These are phyloP conservation scores for Aspergillus sp. DNA, from an alignment of 2,329 filamentous ascomycete genomes.

Conservation along the genomic window DNA sequence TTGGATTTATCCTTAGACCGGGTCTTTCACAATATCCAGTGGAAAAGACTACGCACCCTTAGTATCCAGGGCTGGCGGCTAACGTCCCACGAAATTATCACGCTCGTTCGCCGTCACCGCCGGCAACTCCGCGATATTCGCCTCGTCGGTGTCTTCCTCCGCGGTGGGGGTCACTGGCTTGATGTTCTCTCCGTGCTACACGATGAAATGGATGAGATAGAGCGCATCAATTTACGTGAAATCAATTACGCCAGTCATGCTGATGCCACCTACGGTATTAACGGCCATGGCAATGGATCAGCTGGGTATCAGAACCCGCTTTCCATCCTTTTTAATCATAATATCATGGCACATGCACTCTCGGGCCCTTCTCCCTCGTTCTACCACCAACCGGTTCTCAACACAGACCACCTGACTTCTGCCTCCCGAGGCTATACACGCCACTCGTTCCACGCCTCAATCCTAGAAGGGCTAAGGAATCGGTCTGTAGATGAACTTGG, in stretches of 20 bases:
- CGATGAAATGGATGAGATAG: slow-evolving; percentile 56
- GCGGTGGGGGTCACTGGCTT: slow-evolving; percentile 60
- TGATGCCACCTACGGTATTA: slow-evolving; percentile 15
- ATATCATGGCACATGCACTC: background rate
- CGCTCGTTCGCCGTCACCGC: slow-evolving; percentile 56
- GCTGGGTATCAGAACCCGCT: background rate
- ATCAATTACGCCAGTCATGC: slow-evolving; percentile 58
- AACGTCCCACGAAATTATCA: slow-evolving; percentile 60
- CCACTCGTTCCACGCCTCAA: slow-evolving; percentile 12
- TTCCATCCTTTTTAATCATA: slow-evolving; percentile 6
- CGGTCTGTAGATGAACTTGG: slow-evolving; percentile 35
- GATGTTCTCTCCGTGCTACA: slow-evolving; percentile 59
- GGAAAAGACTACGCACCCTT: slow-evolving; percentile 62
- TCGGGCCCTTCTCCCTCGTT: background rate
- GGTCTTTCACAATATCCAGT: slow-evolving; percentile 62
- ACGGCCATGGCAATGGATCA: slow-evolving; percentile 1
- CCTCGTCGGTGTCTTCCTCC: slow-evolving; percentile 61
- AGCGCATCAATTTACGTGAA: slow-evolving; percentile 62
- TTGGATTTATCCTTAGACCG: slow-evolving; percentile 58
- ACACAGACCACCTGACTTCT: slow-evolving; percentile 8
- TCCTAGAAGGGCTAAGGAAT: slow-evolving; percentile 25
- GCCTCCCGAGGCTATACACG: slow-evolving; percentile 4
- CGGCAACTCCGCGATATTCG: slow-evolving; percentile 59
- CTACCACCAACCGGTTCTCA: slow-evolving; percentile 17
- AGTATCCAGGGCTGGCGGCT: slow-evolving; percentile 66